A percentile compares a stretch with the other conserved stretches of the same genome.
phyloP scores from a whole-genome alignment of 2,329 filamentous ascomycete genomes.

The Neopestalotiopsis sp. region DNA sequence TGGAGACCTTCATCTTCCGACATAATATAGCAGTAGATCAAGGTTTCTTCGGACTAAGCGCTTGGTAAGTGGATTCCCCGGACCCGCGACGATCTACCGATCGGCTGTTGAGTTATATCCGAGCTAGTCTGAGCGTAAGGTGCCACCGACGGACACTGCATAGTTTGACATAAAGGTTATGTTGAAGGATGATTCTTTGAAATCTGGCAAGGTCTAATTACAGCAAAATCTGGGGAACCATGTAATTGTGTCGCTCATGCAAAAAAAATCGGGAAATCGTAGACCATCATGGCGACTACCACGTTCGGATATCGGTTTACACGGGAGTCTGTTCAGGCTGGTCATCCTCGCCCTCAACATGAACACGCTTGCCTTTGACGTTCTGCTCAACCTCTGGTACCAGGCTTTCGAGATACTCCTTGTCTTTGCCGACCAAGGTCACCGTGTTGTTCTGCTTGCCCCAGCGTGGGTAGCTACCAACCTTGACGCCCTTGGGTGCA shows the following conservation, averaged over 20 bases:
- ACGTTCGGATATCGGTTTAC: not conserved
- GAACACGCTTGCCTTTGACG: conserved; percentile 74
- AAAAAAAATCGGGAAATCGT: not conserved
- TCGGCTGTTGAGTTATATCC: not conserved
- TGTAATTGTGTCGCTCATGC: not conserved
- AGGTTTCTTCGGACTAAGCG: not conserved
- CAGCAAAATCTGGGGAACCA: not conserved
- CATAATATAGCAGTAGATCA: not conserved
- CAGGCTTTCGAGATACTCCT: conserved; percentile 78
- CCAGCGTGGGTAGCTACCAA: conserved; percentile 95
- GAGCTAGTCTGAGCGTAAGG: not conserved
- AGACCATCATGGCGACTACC: not conserved
- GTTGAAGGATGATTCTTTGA: not conserved
- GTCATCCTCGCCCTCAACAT: conserved; percentile 75
- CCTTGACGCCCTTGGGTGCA: conserved; percentile 80
- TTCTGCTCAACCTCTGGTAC: conserved; percentile 78
- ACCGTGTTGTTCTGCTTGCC: conserved; percentile 87
- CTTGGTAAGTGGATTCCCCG: not conserved
- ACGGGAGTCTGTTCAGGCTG: conserved; percentile 28
- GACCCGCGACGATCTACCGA: not conserved
- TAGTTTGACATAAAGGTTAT: not conserved
- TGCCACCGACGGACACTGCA: not conserved
- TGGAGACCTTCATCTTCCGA: not conserved
- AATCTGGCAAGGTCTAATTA: not conserved
- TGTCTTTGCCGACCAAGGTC: conserved; percentile 81